phyloP scores from a whole-genome alignment of 2,329 filamentous ascomycete genomes.

The Aspergillus phoenicis region DNA sequence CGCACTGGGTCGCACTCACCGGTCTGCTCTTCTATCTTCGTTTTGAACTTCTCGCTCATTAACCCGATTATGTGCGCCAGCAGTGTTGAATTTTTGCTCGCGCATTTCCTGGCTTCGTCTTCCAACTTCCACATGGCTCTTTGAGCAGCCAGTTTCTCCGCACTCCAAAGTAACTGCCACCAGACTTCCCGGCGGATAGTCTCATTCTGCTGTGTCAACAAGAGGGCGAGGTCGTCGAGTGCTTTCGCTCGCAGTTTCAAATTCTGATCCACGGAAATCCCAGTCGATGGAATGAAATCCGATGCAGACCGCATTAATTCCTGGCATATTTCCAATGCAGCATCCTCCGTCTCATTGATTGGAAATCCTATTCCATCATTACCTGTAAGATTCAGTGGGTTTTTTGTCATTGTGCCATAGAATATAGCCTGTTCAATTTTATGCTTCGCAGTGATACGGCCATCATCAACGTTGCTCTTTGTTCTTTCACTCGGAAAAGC shows the following conservation, averaged over 20 bases:
- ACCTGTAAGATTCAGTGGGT: slow-evolving; percentile 81
- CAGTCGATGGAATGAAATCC: slow-evolving; percentile 70
- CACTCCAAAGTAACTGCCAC: slow-evolving; percentile 84
- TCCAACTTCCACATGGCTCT: slow-evolving; percentile 78
- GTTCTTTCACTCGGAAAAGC: slow-evolving; percentile 38
- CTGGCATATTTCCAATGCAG: slow-evolving; percentile 75
- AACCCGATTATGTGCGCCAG: slow-evolving; percentile 73
- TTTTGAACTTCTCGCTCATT: slow-evolving; percentile 76
- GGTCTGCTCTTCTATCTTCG: slow-evolving; percentile 62
- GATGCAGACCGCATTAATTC: slow-evolving; percentile 80
- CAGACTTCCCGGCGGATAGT: slow-evolving; percentile 67
- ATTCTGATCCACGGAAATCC: slow-evolving; percentile 79
- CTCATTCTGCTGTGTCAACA: slow-evolving; percentile 66
- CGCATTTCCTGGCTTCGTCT: slow-evolving; percentile 66
- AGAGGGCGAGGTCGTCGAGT: slow-evolving; percentile 71
- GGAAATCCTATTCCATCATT: slow-evolving; percentile 68
- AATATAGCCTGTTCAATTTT: slow-evolving; percentile 95
- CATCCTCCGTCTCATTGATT: slow-evolving; percentile 70
- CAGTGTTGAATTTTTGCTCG: slow-evolving; percentile 66
- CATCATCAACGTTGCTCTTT: slow-evolving; percentile 53
- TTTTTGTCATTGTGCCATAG: slow-evolving; percentile 78
- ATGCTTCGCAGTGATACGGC: slow-evolving; percentile 73
- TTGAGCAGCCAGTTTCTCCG: slow-evolving; percentile 85
- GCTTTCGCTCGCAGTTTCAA: slow-evolving; percentile 72
- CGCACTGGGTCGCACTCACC: slow-evolving; percentile 78